These are phyloP conservation scores for Coix lacrymajobi DNA, from an alignment of 176 grass and related monocot species.

Conservation along the genomic window DNA sequence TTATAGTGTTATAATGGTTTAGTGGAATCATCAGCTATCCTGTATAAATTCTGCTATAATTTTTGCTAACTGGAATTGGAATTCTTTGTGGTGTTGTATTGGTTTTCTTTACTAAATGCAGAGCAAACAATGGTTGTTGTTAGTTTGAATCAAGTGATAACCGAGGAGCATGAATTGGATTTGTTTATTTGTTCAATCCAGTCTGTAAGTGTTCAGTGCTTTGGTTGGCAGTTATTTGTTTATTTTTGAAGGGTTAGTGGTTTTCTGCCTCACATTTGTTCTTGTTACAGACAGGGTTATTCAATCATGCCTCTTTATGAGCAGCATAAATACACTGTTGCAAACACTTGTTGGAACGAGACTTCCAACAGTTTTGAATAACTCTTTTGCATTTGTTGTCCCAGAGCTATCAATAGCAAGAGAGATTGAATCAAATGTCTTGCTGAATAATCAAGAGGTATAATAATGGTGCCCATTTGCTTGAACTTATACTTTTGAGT, in stretches of 20 bases:
- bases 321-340: slow-evolving; percentile 86
- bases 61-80: too few relatives aligned
- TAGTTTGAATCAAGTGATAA: too few relatives aligned
- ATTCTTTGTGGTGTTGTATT: too few relatives aligned
- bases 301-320: slow-evolving; percentile 83
- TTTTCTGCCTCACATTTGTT: slow-evolving; percentile 6
- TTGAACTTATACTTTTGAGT: background rate
- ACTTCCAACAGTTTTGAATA: slow-evolving; percentile 86
- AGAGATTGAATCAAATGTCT: slow-evolving; percentile 30
- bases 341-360: slow-evolving; percentile 87
- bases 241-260: slow-evolving; percentile 12
- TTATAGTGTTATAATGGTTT: too few relatives aligned
- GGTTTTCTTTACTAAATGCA: too few relatives aligned
- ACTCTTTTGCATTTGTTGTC: slow-evolving; percentile 83
- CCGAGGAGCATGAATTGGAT: too few relatives aligned
- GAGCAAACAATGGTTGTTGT: too few relatives aligned
- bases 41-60: too few relatives aligned
- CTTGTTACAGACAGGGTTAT: slow-evolving; percentile 63
- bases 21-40: too few relatives aligned
- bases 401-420: slow-evolving; percentile 83
- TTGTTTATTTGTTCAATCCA: too few relatives aligned
- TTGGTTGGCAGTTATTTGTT: slow-evolving; percentile 9
- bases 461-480: slow-evolving; percentile 9
- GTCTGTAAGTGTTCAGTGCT: slow-evolving; percentile 48
- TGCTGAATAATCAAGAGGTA: slow-evolving; percentile 59